Evolutionary conservation across 257 asterid species (phyloP), one percentile per base, ranked within the genome.

Genomic region (Verbascum thapsus): DNA sequence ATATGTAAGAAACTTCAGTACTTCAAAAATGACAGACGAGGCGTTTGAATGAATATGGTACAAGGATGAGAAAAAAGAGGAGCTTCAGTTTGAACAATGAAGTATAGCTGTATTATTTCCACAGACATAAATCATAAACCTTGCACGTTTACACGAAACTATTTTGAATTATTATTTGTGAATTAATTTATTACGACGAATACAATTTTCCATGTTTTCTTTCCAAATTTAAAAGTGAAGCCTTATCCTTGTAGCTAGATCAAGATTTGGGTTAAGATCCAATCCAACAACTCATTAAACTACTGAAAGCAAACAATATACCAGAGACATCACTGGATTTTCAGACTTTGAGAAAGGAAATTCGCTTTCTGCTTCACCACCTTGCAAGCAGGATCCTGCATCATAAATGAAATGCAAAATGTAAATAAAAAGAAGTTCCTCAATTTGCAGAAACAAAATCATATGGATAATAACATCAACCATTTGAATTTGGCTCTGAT

Each of bases 311-410:
- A 62, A 68, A 73, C 63, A 45, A 54, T 77, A 37, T 68, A 92
- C 99, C 95, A 87, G 79, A 70, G 81, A 70, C 94, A 87, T 89
- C 59, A 89, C 97, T 19, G 99, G 96, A 76, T 92, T 92, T 53
- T 80, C 95, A 64, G 85, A 74, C 62, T 81, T 74, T 42, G 81
- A 67, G 68, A 92, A 89, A 68, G 94, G 97, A 73, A 92, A 74
- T 47, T 78, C 66, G 74, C 64, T 75, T 59, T 81, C 89, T 32
- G 80, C 38, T 66, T 81, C 91, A 74, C 74, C 69, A 49, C 62
- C 80, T 70, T 61, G 77, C 72, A 66, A 69, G 73, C 72, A 53
- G 56, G 61, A 61, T 61, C 88, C 99, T 92, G 85, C 19, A 68
- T 55, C 70, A 77, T 16, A 23, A 43, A 67, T 72, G 16, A 58